phyloP scores from a whole-genome alignment of 2,329 filamentous ascomycete species.

The Hawksworthiomyces lignivorus region DNA sequence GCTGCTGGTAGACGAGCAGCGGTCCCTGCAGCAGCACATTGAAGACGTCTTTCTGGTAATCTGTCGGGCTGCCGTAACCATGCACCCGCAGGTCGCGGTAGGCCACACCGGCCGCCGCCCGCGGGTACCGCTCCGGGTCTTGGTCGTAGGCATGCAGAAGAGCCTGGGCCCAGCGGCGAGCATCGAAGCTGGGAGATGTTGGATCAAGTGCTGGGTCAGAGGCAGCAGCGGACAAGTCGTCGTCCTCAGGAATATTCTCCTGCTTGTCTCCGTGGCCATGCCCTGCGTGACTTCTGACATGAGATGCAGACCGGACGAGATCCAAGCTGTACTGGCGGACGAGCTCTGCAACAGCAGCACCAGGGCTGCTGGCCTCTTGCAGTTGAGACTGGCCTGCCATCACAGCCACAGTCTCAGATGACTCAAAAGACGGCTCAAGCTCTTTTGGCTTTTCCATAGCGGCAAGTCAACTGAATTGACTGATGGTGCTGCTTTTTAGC shows the following conservation, averaged over 20 bases:
- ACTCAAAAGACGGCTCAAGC: neutral
- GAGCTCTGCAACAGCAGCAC: slow-evolving; percentile 1
- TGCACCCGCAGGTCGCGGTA: slow-evolving; percentile 62
- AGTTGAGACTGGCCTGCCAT: neutral
- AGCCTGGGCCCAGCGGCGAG: slow-evolving; percentile 37
- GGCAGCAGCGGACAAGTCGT: slow-evolving; percentile 20
- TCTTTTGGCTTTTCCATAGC: neutral
- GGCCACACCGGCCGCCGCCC: slow-evolving; percentile 47
- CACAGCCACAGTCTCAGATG: neutral
- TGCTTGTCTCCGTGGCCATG: slow-evolving; percentile 3
- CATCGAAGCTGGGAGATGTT: slow-evolving; percentile 32
- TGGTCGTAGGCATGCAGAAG: slow-evolving; percentile 32
- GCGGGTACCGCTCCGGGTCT: slow-evolving; percentile 18
- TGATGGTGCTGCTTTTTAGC: too few relatives aligned
- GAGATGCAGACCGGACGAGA: slow-evolving; percentile 11
- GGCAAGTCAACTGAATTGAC: too few relatives aligned
- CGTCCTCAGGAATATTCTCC: too few relatives aligned
- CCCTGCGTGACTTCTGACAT: neutral
- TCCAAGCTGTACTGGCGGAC: slow-evolving; percentile 14
- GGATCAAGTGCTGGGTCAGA: slow-evolving; percentile 33
- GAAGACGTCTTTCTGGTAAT: slow-evolving; percentile 61
- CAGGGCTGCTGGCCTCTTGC: neutral
- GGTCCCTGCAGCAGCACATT: slow-evolving; percentile 50
- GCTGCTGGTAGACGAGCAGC: slow-evolving; percentile 34
- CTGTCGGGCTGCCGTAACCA: slow-evolving; percentile 58